Evolutionary conservation across 345 rosid genomes (phyloP).

Genomic region (Hypericum androsaemum): DNA sequence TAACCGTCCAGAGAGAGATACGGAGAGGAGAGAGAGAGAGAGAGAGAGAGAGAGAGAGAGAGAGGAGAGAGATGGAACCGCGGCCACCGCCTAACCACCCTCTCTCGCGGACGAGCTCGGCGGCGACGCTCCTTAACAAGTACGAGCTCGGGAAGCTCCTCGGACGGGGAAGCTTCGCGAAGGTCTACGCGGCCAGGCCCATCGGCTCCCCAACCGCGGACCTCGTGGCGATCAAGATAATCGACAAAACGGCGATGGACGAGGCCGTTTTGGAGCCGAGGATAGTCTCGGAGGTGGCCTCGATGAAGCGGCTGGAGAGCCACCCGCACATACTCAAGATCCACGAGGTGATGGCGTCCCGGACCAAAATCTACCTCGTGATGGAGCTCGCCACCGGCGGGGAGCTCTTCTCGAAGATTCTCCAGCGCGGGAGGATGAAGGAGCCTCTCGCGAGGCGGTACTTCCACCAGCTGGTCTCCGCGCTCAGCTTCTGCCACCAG

Average conservation of each 20-base stretch:
- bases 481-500: slow-evolving; percentile 68
- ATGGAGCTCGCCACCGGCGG: slow-evolving; percentile 80
- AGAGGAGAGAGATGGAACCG: slow-evolving; percentile 8
- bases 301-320: slow-evolving; percentile 68
- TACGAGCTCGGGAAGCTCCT: slow-evolving; percentile 52
- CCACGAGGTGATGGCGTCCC: slow-evolving; percentile 82
- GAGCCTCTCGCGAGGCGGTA: slow-evolving; percentile 52
- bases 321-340: slow-evolving; percentile 74
- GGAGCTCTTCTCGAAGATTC: slow-evolving; percentile 42
- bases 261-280: slow-evolving; percentile 43
- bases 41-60: not conserved
- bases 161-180: slow-evolving; percentile 70
- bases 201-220: slow-evolving; percentile 18
- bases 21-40: no score
- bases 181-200: slow-evolving; percentile 54
- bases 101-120: slow-evolving; percentile 1
- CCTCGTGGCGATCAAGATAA: slow-evolving; percentile 54
- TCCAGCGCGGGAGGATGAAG: slow-evolving; percentile 34
- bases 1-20: no score
- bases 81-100: not conserved
- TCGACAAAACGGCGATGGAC: slow-evolving; percentile 43
- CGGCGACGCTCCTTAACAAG: slow-evolving; percentile 44
- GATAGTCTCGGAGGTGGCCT: slow-evolving; percentile 61
- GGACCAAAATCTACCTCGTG: slow-evolving; percentile 64
- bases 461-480: slow-evolving; percentile 70